Percentiles rank a stretch among this genome's conserved stretches.
Evolutionary conservation across 345 rosid genomes (phyloP).

Genomic region (Salix exigua): DNA sequence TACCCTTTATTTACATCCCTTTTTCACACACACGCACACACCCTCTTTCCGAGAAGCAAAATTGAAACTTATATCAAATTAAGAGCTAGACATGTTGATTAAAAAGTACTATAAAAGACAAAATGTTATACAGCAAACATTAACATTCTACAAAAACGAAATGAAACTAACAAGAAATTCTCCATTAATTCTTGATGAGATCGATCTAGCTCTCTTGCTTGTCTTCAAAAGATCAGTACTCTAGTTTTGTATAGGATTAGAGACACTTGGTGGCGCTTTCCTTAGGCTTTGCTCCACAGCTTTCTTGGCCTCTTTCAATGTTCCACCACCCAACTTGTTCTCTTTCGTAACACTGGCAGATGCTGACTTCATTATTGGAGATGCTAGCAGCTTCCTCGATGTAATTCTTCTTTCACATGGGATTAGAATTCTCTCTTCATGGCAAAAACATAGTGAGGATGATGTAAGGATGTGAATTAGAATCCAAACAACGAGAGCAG

Average conservation of each 20-base stretch:
- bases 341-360: background rate
- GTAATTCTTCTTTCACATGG: background rate
- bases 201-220: too few species aligned
- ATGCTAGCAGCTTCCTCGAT: slow-evolving; percentile 24
- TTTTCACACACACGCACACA: too few species aligned
- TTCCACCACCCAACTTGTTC: slow-evolving; percentile 8
- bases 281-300: slow-evolving; percentile 53
- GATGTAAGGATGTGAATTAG: slow-evolving; percentile 13
- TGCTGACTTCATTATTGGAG: slow-evolving; percentile 6
- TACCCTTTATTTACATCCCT: too few species aligned
- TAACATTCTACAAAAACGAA: too few species aligned
- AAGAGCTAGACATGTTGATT: too few species aligned
- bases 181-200: too few species aligned
- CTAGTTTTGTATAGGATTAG: slow-evolving; percentile 57
- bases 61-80: too few species aligned
- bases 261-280: slow-evolving; percentile 45
- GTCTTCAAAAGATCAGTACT: slow-evolving; percentile 3
- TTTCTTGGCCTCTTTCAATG: slow-evolving; percentile 37
- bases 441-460: slow-evolving; percentile 21
- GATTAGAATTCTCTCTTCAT: background rate
- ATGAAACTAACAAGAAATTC: too few species aligned
- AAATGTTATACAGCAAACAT: too few species aligned
- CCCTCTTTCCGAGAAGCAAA: too few species aligned
- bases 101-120: too few species aligned
- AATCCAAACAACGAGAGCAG: slow-evolving; percentile 18